Percentiles rank a stretch among this genome's conserved stretches.
Evolutionary conservation across 257 asterid species (phyloP).

Genomic region (Solanum chilense): DNA sequence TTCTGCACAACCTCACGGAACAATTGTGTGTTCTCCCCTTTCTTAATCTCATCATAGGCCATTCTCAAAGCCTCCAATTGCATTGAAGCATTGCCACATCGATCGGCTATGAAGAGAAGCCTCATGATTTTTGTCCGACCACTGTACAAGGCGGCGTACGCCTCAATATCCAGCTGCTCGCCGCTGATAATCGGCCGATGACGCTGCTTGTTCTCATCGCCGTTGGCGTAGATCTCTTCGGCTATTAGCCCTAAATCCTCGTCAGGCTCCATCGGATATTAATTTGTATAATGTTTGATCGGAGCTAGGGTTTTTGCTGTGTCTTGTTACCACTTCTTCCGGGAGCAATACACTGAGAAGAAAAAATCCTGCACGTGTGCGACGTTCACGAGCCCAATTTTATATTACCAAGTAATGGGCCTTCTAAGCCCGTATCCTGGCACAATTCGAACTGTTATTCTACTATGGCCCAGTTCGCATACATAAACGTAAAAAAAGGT

Average conservation of each 20-base stretch:
- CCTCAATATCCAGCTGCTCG: slow-evolving; percentile 88
- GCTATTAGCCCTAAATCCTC: slow-evolving; percentile 35
- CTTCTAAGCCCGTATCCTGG: not conserved
- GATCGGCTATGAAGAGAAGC: slow-evolving; percentile 63
- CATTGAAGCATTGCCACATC: slow-evolving; percentile 56
- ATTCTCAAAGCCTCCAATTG: slow-evolving; percentile 79
- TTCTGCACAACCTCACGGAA: slow-evolving; percentile 68
- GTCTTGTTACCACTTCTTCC: not conserved
- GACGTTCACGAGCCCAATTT: not conserved
- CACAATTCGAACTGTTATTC: not conserved
- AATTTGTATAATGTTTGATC: not conserved
- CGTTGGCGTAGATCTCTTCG: slow-evolving; percentile 59
- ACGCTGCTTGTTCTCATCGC: slow-evolving; percentile 35
- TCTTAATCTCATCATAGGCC: slow-evolving; percentile 92
- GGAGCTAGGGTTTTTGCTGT: slow-evolving; percentile 25
- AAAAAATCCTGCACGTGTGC: not conserved
- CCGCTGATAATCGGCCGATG: slow-evolving; percentile 80
- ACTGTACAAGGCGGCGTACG: slow-evolving; percentile 74
- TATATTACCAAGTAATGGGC: not conserved
- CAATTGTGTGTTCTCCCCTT: slow-evolving; percentile 83
- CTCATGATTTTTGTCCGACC: slow-evolving; percentile 86
- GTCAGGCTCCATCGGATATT: slow-evolving; percentile 56
- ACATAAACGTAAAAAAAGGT: too few species aligned
- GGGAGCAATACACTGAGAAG: not conserved
- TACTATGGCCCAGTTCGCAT: not conserved